Percentiles rank a stretch among this genome's conserved stretches.
phyloP scores from a whole-genome alignment of 306 rosid genomes.

The Lathyrus sativus region DNA sequence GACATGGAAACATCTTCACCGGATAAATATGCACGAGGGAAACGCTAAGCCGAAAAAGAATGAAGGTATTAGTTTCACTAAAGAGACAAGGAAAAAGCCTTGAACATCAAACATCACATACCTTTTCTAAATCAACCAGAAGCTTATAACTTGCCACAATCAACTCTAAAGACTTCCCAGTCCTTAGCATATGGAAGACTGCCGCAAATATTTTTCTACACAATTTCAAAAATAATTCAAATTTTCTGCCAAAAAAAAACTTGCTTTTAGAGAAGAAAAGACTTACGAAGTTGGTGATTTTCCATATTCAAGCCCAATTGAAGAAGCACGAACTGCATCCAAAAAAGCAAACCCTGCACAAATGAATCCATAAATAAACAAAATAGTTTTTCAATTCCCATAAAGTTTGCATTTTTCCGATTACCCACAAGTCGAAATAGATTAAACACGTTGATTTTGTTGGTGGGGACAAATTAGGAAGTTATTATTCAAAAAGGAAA shows the following conservation, averaged over 20 bases:
- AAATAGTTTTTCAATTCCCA: neutral
- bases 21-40: conserved; percentile 61
- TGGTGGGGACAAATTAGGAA: conserved; percentile 15
- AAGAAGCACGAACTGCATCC: conserved; percentile 73
- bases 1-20: conserved; percentile 38
- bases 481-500: neutral
- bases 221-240: conserved; percentile 26
- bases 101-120: conserved; percentile 25
- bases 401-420: neutral
- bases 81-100: neutral
- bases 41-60: conserved; percentile 46
- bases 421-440: conserved; percentile 8
- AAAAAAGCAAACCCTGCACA: conserved; percentile 70
- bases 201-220: conserved; percentile 43
- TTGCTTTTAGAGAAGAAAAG: neutral
- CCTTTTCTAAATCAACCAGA: conserved; percentile 76
- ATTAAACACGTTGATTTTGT: neutral
- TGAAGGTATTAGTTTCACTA: conserved; percentile 17
- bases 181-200: conserved; percentile 45
- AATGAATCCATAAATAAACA: neutral
- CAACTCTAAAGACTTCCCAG: conserved; percentile 45
- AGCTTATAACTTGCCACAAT: conserved; percentile 48
- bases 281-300: conserved; percentile 58
- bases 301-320: conserved; percentile 55
- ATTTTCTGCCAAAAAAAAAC: neutral